Evolutionary conservation across 257 asterid genomes (phyloP).

Genomic region (Eucommia ulmoides): DNA sequence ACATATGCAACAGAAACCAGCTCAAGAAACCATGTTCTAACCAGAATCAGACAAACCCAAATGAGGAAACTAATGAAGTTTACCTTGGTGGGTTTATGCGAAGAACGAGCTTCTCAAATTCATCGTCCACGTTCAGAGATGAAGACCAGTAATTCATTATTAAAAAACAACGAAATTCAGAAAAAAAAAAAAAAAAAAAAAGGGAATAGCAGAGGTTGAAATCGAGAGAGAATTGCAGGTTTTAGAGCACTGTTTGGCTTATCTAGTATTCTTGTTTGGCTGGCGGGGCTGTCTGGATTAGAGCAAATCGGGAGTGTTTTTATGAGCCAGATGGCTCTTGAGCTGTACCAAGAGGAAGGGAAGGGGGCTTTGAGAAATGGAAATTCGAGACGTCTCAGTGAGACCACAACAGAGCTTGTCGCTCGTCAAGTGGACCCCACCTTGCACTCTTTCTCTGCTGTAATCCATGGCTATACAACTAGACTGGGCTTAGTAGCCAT

Average conservation of each 20-base stretch:
- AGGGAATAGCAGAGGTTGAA: not conserved
- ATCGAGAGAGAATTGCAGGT: constrained; percentile 5
- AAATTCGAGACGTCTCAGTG: too few species aligned
- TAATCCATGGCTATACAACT: too few species aligned
- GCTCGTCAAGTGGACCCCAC: too few species aligned
- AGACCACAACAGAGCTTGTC: too few species aligned
- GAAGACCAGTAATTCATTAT: constrained; percentile 50
- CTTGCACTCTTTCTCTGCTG: too few species aligned
- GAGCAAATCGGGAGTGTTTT: not conserved
- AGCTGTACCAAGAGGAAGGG: constrained; percentile 25
- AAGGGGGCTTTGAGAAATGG: constrained; percentile 11
- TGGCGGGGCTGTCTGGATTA: too few species aligned
- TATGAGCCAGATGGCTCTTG: constrained; percentile 36
- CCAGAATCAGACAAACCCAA: too few species aligned
- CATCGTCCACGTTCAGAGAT: constrained; percentile 51
- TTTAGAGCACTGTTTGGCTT: not conserved
- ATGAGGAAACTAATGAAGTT: constrained; percentile 3
- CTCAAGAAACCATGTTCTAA: too few species aligned
- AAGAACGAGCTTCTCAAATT: constrained; percentile 64
- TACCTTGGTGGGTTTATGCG: constrained; percentile 90
- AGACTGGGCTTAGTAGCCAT: too few species aligned
- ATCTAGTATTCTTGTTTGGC: not conserved
- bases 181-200: not conserved
- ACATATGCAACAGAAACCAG: too few species aligned
- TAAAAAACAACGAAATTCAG: too few species aligned